phyloP scores from a whole-genome alignment of 139 green algal species.

The Spirogloea muscicola region DNA sequence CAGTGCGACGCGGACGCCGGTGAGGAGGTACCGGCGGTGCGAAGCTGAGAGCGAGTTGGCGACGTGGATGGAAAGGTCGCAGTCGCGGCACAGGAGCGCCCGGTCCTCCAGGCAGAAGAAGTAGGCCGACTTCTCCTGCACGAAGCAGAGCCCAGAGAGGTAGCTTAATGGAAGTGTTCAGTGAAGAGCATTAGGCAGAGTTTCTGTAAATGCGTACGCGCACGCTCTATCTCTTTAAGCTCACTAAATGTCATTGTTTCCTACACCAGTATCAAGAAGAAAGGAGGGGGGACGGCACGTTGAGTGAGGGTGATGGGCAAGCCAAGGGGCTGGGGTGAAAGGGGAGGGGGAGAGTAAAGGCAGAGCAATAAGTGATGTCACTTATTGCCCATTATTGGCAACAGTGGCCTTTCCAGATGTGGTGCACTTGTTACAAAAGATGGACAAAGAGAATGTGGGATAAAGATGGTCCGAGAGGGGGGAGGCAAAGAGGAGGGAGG shows the following conservation, averaged over 20 bases:
- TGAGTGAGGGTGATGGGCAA: too few species aligned
- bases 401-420: too few species aligned
- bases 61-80: slow-evolving; percentile 51
- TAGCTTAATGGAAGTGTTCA: not conserved
- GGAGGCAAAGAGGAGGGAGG: not conserved
- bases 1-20: slow-evolving; percentile 33
- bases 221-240: not conserved
- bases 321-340: too few species aligned
- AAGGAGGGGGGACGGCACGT: too few species aligned
- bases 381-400: too few species aligned
- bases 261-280: too few species aligned
- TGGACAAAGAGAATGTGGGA: too few species aligned
- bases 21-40: slow-evolving; percentile 45
- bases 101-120: slow-evolving; percentile 55
- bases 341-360: too few species aligned
- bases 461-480: too few species aligned
- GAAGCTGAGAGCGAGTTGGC: slow-evolving; percentile 23
- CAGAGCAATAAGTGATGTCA: too few species aligned
- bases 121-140: slow-evolving; percentile 48
- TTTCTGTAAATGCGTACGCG: not conserved
- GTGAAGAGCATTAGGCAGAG: not conserved
- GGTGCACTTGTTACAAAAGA: too few species aligned
- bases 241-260: too few species aligned
- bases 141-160: not conserved
- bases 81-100: slow-evolving; percentile 48